A percentile compares a stretch with the other conserved stretches of the same genome.
These are phyloP conservation scores for Populus ilicifolia DNA, from an alignment of 345 rosid genomes.

Conservation along the genomic window DNA sequence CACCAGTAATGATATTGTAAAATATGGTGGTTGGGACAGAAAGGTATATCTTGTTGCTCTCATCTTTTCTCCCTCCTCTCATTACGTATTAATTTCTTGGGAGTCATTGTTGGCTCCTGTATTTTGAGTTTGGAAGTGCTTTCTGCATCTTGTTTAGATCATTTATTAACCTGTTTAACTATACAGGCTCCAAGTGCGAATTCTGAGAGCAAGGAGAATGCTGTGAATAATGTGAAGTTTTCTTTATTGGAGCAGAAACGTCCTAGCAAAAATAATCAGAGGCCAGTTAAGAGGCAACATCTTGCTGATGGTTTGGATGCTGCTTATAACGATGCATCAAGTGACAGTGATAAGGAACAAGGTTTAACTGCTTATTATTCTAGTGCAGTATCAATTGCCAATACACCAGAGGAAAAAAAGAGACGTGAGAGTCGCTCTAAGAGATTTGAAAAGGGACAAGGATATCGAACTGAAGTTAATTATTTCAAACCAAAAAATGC, in stretches of 20 bases:
- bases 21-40: constrained; percentile 59
- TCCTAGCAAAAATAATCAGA: constrained; percentile 49
- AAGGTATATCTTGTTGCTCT: constrained; percentile 42
- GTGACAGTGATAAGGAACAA: constrained; percentile 94
- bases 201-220: constrained; percentile 47
- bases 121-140: not conserved
- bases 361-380: constrained; percentile 71
- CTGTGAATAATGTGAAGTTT: constrained; percentile 38
- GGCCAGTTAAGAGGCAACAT: constrained; percentile 76
- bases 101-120: not conserved
- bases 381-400: constrained; percentile 60
- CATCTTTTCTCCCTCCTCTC: not conserved
- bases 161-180: constrained; percentile 4
- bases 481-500: constrained; percentile 56
- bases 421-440: constrained; percentile 89
- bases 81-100: not conserved
- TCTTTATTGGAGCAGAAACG: constrained; percentile 45
- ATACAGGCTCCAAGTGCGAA: constrained; percentile 46
- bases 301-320: constrained; percentile 40
- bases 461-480: constrained; percentile 51
- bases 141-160: constrained; percentile 9
- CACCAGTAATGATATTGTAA: constrained; percentile 35
- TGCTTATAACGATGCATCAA: constrained; percentile 71
- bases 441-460: constrained; percentile 82
- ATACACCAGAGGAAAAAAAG: constrained; percentile 83